phyloP scores from a whole-genome alignment of 1,284 basidiomycete genomes.

The Moesziomyces aphidis region DNA sequence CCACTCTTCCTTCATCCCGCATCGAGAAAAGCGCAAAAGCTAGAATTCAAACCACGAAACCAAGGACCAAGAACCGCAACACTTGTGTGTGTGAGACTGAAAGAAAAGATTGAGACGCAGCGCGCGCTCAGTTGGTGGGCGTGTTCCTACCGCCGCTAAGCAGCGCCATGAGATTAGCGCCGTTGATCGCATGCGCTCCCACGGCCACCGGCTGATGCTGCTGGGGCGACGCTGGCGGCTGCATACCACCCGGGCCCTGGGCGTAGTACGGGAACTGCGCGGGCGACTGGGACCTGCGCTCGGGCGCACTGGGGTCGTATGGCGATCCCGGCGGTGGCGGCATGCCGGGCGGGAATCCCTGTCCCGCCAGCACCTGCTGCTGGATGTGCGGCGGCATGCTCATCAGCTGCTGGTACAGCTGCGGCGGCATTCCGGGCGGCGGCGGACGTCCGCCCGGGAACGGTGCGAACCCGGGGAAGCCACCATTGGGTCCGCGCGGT shows the following conservation, averaged over 20 bases:
- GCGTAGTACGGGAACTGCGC: constrained; percentile 39
- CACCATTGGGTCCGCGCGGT: constrained; percentile 23
- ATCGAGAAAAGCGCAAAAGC: not conserved
- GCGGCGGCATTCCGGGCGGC: constrained; percentile 55
- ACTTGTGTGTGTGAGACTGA: too few relatives aligned
- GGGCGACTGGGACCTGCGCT: constrained; percentile 12
- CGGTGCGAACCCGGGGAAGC: constrained; percentile 34
- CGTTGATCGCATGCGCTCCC: constrained; percentile 38
- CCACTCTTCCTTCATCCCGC: too few relatives aligned
- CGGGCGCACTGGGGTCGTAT: constrained; percentile 25
- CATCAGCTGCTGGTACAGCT: constrained; percentile 63
- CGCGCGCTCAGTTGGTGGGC: constrained; percentile 6
- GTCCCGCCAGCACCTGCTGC: constrained; percentile 51
- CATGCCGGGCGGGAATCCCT: constrained; percentile 36
- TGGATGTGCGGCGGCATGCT: constrained; percentile 60
- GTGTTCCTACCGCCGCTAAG: constrained; percentile 33
- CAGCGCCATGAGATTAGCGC: constrained; percentile 52
- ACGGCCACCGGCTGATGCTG: constrained; percentile 16
- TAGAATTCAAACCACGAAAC: constrained; percentile 1
- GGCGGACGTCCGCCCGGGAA: constrained; percentile 33
- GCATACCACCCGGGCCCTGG: constrained; percentile 2
- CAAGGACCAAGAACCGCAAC: too few relatives aligned
- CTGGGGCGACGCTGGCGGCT: constrained; percentile 4
- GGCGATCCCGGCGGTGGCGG: constrained; percentile 25
- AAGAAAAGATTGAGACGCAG: too few relatives aligned